Conservation (phyloP, 139 green algal genomes). For the Pseudopediastrum boryanum region DNA sequence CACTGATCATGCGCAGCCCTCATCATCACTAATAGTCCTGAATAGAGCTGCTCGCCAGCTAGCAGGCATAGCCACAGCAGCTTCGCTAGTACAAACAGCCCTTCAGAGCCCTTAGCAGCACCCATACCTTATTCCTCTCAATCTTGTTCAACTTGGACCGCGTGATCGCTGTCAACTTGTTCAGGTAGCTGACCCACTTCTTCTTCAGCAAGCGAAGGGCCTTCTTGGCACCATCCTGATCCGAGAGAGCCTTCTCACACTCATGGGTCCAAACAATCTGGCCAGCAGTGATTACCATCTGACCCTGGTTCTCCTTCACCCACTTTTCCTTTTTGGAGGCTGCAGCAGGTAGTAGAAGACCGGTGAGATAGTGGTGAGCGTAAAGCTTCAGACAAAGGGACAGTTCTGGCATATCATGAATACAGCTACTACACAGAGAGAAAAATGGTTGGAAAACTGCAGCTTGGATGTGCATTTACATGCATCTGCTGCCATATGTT, state of each 20-base stretch:
- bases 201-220: conserved; percentile 82
- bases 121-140: conserved; percentile 81
- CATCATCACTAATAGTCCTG: too few species aligned
- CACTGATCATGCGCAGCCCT: too few species aligned
- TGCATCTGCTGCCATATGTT: neutral
- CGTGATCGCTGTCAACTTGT: conserved; percentile 85
- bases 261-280: conserved; percentile 89
- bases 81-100: too few species aligned
- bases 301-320: conserved; percentile 86
- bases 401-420: too few species aligned
- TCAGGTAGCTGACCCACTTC: conserved; percentile 86
- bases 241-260: conserved; percentile 82
- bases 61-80: too few species aligned
- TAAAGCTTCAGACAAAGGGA: too few species aligned
- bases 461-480: neutral
- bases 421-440: too few species aligned
- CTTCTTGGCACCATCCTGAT: conserved; percentile 63
- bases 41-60: too few species aligned
- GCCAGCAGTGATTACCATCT: conserved; percentile 89
- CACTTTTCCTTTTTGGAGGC: conserved; percentile 87
- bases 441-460: too few species aligned
- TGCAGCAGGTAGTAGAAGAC: too few species aligned
- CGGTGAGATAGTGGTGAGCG: too few species aligned
- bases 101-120: too few species aligned
- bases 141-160: conserved; percentile 80